Base-by-base conservation (phyloP, 805 yeast genomes). In the Teunomyces pallodes region DNA sequence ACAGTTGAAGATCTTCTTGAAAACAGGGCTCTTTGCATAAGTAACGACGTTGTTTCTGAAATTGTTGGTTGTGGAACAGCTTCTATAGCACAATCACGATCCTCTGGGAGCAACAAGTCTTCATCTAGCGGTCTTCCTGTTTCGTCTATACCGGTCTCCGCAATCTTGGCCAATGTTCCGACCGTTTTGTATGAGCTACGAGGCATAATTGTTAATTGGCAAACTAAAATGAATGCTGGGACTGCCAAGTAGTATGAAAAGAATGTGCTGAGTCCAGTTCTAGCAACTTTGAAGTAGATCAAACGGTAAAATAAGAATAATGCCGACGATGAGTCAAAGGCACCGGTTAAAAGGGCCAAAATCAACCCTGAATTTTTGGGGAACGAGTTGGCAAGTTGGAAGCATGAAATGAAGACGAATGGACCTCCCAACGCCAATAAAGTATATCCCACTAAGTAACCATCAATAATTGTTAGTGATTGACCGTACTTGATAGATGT, bases 241-340 rank as follows among this genome's bases (percentile, higher is more conserved):
- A 91, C 94, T 6, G 82, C 58, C 57, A 88, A 62, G 65, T 87
- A 91, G 50, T 64, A 58, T 10, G 76, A 65, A 72, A 92, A 92
- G 65, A 91, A 91, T 35, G 63, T 70, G 16, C 72, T 61, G 9
- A 90, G 60, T 0, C 81, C 58, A 20, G 86, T 56, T 30, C 66
- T 52, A 12, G 61, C 46, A 43, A 72, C 50, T 46, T 65, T 64
- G 50, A 73, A 82, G 65, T 87, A 90, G 9, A 79, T 58, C 13
- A 90, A 51, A 56, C 96, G 72, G 70, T 90, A 92, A 9, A 80
- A 56, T 56, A 90, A 72, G 61, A 91, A 91, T 42, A 91, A 76
- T 0, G 96, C 97, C n/a, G 95, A 83, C 1, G 96, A 87, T 0
- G 96, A 78, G 65, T 92, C 97, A 61, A 91, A 90, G 0, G 96